A percentile compares a stretch with the other conserved stretches of the same genome.
phyloP scores from a whole-genome alignment of 768 basidiomycete species.

The Amanita muscaria region DNA sequence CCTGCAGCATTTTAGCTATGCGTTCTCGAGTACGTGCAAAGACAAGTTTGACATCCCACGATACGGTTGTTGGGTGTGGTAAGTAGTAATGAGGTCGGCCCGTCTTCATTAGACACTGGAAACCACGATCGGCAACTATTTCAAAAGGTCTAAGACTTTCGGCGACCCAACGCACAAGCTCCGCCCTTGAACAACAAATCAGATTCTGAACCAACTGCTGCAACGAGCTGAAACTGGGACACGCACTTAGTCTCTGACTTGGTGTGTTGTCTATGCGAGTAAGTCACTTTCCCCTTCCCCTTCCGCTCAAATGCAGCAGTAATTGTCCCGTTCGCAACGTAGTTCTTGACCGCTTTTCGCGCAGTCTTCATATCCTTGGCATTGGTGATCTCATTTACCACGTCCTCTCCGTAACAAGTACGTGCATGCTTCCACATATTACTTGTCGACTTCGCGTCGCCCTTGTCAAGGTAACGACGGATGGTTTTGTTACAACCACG shows the following conservation, averaged over 20 bases:
- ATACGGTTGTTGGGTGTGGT: conserved; percentile 8
- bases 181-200: conserved; percentile 13
- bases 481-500: no score
- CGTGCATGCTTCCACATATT: no score
- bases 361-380: no score
- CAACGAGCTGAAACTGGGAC: not conserved
- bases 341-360: no score
- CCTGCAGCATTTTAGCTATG: not conserved
- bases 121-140: conserved; percentile 12
- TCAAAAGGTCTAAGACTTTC: conserved; percentile 10
- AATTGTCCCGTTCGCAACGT: conserved; percentile 14
- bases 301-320: conserved; percentile 19
- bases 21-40: not conserved
- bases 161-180: conserved; percentile 20
- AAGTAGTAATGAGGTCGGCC: conserved; percentile 8
- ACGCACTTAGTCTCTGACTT: conserved; percentile 17
- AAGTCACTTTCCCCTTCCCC: conserved; percentile 21
- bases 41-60: not conserved
- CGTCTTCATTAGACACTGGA: conserved; percentile 8
- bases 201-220: not conserved
- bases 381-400: no score
- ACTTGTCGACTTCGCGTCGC: no score
- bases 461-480: no score
- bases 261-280: conserved; percentile 22
- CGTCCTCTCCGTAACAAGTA: no score